Evolutionary conservation across 148 eudicot species (phyloP).

Genomic region (Persicaria maculosa): DNA sequence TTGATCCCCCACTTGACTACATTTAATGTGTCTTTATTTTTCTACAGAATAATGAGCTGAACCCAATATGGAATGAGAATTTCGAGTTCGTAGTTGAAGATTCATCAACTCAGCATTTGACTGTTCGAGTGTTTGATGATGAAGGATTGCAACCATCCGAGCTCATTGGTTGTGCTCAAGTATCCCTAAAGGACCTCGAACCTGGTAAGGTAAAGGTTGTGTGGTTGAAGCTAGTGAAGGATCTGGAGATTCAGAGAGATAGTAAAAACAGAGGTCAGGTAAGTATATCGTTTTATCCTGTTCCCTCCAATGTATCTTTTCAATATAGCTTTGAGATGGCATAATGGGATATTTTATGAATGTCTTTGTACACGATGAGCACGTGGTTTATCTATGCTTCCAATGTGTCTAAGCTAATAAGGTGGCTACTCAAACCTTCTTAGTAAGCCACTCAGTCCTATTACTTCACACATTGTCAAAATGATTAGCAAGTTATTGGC

Average conservation of each 20-base stretch:
- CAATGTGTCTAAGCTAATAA: too few relatives aligned
- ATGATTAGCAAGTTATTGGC: too few relatives aligned
- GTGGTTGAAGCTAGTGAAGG: constrained; percentile 83
- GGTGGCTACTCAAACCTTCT: too few relatives aligned
- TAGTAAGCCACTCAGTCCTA: too few relatives aligned
- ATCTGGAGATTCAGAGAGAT: constrained; percentile 69
- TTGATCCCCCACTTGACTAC: constrained; percentile 1
- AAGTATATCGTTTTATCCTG: constrained; percentile 3
- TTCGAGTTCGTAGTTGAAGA: constrained; percentile 87
- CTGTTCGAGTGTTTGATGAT: constrained; percentile 71
- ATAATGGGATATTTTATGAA: too few relatives aligned
- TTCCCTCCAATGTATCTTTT: neutral
- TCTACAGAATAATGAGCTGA: constrained; percentile 54
- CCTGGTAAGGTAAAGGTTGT: constrained; percentile 74
- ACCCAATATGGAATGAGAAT: constrained; percentile 91
- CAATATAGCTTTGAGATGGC: neutral
- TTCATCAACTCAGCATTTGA: constrained; percentile 62
- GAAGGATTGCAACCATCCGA: constrained; percentile 87
- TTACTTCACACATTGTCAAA: too few relatives aligned
- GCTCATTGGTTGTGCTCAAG: constrained; percentile 59
- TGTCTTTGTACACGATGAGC: too few relatives aligned
- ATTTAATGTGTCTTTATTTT: neutral
- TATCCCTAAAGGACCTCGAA: constrained; percentile 49
- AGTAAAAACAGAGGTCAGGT: constrained; percentile 76
- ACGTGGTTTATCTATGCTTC: too few relatives aligned